Evolutionary conservation across 345 rosid genomes (phyloP), one percentile per base, ranked within the genome.

Genomic region (Melaleuca quinquenervia): DNA sequence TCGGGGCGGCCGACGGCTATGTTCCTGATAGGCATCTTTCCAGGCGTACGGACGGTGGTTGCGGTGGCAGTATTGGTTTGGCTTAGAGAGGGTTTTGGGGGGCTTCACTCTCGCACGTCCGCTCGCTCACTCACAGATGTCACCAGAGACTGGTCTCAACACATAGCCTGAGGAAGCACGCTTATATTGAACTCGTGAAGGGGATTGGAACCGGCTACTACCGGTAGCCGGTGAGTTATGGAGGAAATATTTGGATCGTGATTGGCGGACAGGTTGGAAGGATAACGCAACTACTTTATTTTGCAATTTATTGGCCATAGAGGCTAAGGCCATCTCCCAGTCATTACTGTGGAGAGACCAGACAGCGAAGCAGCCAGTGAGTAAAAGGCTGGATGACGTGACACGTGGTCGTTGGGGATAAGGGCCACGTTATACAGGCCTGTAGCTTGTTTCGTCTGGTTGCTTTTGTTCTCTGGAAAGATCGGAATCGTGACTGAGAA

Each of bases 21-120:
- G 93, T 94, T 92, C 86, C 97, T 93, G 91, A 96, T 86, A 90
- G 98, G 98, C 98, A 96, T 96, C 84, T 10, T 83, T 53, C 76
- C 84, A 83, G 88, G 84, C 75, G 16, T 41, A 88, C 85, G 87
- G 82, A 11, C 22, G 78, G 58, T 56, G 36, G 41, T 6, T 70
- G 75, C 21, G 85, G 18, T 11, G 84, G 29, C 55, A n/a, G 74
- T 21, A 49, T 62, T 56, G 2, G 78, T 11, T 48, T 22, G 26
- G 36, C 11, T 11, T 1, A n/a, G 55, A 4, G 83, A 53, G 24
- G 24, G 41, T 48, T 49, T 26, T 6, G 5, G 11, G 5, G 11
- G 36, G 83, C 18, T 11, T 82, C 83, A 2, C 83, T 56, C 41
- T 64, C 45, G 78, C 76, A 51, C 16, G 16, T 16, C 0, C 52